Evolutionary conservation across 257 asterid species (phyloP).

Genomic region (Penstemon eatonii): DNA sequence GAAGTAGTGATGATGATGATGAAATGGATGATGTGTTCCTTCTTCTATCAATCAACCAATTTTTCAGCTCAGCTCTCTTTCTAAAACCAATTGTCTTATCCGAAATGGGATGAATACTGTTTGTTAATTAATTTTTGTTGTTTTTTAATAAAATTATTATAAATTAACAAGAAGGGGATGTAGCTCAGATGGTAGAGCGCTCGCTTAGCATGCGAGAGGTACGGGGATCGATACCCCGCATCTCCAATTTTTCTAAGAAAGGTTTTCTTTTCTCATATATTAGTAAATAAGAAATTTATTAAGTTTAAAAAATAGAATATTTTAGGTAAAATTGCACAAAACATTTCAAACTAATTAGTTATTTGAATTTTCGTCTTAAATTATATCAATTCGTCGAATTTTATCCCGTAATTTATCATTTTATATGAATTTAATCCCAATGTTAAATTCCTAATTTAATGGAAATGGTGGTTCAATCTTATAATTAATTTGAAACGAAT

Average conservation of each 20-base stretch:
- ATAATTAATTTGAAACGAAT: no score
- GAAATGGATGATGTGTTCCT: not conserved
- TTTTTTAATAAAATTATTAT: not conserved
- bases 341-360: no score
- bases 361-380: no score
- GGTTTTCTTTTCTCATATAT: no score
- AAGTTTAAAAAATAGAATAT: no score
- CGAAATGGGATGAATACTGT: not conserved
- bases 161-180: not conserved
- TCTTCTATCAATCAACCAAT: not conserved
- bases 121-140: not conserved
- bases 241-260: slow-evolving; percentile 46
- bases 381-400: no score
- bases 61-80: not conserved
- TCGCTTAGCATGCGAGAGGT: slow-evolving; percentile 51
- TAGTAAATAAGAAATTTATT: no score
- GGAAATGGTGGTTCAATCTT: no score
- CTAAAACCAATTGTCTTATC: not conserved
- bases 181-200: not conserved
- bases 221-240: slow-evolving; percentile 99
- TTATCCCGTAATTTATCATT: no score
- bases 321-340: no score
- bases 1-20: not conserved
- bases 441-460: no score
- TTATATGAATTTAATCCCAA: no score